Evolutionary conservation across 2,329 filamentous ascomycete genomes (phyloP), one percentile per base, ranked within the genome.

Genomic region (Scedosporium dehoogii): DNA sequence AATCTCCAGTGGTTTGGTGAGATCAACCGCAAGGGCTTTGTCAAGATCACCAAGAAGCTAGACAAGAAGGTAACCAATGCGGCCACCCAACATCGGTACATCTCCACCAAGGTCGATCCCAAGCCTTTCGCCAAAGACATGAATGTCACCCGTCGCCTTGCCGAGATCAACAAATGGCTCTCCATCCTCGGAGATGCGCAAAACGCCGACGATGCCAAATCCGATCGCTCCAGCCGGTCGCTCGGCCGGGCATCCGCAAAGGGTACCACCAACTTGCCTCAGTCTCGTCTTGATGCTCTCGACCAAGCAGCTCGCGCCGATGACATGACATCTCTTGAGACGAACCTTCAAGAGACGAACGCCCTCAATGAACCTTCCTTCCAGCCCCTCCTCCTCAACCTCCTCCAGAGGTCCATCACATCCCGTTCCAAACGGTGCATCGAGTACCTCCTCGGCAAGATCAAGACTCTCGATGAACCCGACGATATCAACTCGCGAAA

Each of bases 11-110:
- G 92, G 92, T 99, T 97, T 72, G 93, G 92, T 59, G 93, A 97
- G 76, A 93, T 97, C 70, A 99, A 99, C 74, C 85, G 92, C 60
- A 84, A 91, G 66, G 94, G 94, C 1, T 99, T 99, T 70, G 85
- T 96, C 73, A 99, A 99, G 78, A 99, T 99, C 74, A 96, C 94
- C 60, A 99, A 99, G 79, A 99, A 99, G 76, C 79, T 97, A 56
- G 94, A 99, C 76, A 99, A 99, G 78, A 97, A 96, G 77, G 85
- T 97, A 2, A 82, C 88, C 1, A 82, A 85, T 56, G 85, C 86
- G 3, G 83, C 87, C 59, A 88, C 90, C 0, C 92, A 97, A 77
- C 87, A 90, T 71, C 85, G 87, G 63, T 99, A 97, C 71, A 81
- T 99, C 64, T 86, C 89, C 48, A 91, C 91, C 57, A 96, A 96